phyloP scores from a whole-genome alignment of 1,139 yeast genomes.

The Groenewaldozyma auringiensis region DNA sequence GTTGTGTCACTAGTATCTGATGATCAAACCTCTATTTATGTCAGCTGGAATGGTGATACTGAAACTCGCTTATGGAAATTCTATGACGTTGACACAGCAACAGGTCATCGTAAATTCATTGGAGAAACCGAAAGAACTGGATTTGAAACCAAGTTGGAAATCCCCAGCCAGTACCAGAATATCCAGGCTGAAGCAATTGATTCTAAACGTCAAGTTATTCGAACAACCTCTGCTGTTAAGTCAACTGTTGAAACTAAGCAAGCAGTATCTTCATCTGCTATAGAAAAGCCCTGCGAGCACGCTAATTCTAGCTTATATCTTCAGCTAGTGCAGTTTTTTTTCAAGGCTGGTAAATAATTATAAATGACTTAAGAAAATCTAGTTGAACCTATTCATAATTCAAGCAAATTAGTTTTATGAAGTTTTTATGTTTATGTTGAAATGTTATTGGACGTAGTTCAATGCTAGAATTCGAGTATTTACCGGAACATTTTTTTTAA shows the following conservation, averaged over 20 bases:
- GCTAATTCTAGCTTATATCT: no score
- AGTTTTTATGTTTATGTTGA: no score
- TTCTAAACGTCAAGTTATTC: constrained; percentile 12
- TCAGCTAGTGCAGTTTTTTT: no score
- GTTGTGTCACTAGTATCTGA: constrained; percentile 13
- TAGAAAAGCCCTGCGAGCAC: no score
- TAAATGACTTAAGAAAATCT: no score
- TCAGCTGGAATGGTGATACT: constrained; percentile 40
- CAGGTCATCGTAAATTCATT: constrained; percentile 14
- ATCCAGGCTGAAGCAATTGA: constrained; percentile 28
- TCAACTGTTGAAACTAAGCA: background rate
- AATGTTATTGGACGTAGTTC: no score
- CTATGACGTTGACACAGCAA: constrained; percentile 13
- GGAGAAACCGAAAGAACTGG: constrained; percentile 27
- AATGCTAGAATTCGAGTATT: no score
- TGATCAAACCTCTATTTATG: constrained; percentile 25
- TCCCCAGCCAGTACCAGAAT: constrained; percentile 9
- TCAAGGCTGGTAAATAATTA: no score
- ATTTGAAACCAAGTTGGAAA: constrained; percentile 28
- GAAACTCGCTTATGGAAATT: constrained; percentile 31
- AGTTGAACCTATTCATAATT: no score
- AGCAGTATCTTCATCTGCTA: background rate
- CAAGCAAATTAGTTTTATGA: no score
- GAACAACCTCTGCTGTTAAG: background rate
- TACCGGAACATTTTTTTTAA: no score